Evolutionary conservation across 495 filamentous ascomycete genomes (phyloP), one percentile per base, ranked within the genome.

Genomic region (Aspergillus leporis): DNA sequence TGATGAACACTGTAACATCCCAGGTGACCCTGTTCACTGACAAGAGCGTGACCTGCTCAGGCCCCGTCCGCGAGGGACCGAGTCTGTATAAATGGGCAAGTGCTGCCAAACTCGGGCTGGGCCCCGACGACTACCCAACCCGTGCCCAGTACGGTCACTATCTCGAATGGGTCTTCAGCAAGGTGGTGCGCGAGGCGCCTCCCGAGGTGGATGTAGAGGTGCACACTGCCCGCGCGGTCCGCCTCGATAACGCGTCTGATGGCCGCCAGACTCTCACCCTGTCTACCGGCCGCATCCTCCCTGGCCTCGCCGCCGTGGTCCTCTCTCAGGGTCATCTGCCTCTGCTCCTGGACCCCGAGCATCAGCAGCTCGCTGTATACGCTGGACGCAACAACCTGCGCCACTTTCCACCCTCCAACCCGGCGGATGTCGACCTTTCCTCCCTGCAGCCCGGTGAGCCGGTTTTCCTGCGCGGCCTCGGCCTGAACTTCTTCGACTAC

Each of bases 321-420:
- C 64, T 66, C n/a, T 52, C 64, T 25, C 64, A 66, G 57, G 64
- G 61, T n/a, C 64, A 66, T 46, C 34, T 66, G 31, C 61, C 64
- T 14, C n/a, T 57, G 3, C 22, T 52, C 13, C 34, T 30, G 3
- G 41, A 34, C 45, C 36, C 52, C 8, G 22, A 43, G 9, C 52
- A 25, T 2, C 34, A 43, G 38, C 52, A 54, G 19, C 36, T 45
- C 52, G 21, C 34, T 9, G 25, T 18, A 14, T 54, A 54, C 34
- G 52, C 52, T 41, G 16, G 12, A 12, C 52, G 28, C 16, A 23
- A 54, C 38, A 16, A 16, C 38, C 52, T 54, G 5, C 52, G 38
- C 38, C 38, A 54, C 23, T 25, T 54, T 21, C 8, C 52, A n/a
- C 52, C 52, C 0, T 41, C 34, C 36, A 54, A 54, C 38, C 52